phyloP scores from a whole-genome alignment of 192 early-diverging fungal species.

The Rhizophagus clarus region DNA sequence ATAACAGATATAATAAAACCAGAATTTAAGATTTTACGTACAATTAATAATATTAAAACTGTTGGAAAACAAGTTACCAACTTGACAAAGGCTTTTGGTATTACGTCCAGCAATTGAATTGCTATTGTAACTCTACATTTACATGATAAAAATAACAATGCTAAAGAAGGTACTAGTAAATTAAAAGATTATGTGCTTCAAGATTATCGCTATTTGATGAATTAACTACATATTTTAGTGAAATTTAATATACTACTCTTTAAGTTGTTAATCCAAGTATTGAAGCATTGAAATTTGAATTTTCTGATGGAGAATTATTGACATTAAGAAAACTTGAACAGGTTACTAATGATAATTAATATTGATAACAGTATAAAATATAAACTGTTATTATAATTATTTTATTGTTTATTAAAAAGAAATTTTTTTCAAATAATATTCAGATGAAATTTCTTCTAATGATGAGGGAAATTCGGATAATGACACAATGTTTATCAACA shows the following conservation, averaged over 20 bases:
- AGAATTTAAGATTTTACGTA: conserved; percentile 13
- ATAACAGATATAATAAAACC: not conserved
- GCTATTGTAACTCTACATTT: not conserved
- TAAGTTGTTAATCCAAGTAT: conserved; percentile 16
- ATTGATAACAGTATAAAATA: too few species aligned
- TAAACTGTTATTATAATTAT: too few species aligned
- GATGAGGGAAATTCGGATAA: too few species aligned
- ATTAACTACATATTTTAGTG: not conserved
- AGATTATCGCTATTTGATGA: too few species aligned
- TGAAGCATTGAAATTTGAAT: not conserved
- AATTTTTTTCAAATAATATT: not conserved
- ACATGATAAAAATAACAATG: not conserved
- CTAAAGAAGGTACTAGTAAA: conserved; percentile 1
- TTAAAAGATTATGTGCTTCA: not conserved
- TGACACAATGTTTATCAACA: conserved; percentile 3
- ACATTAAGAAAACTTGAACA: too few species aligned
- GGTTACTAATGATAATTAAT: too few species aligned
- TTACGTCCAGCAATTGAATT: not conserved
- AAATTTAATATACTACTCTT: conserved; percentile 10
- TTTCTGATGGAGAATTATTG: not conserved
- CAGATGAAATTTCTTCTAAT: too few species aligned
- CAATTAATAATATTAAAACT: conserved; percentile 4
- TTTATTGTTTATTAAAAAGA: too few species aligned
- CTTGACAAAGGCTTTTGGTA: not conserved
- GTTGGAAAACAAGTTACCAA: not conserved